phyloP scores from a whole-genome alignment of 2,329 filamentous ascomycete genomes.

The Chaetoscypha palmicola region DNA sequence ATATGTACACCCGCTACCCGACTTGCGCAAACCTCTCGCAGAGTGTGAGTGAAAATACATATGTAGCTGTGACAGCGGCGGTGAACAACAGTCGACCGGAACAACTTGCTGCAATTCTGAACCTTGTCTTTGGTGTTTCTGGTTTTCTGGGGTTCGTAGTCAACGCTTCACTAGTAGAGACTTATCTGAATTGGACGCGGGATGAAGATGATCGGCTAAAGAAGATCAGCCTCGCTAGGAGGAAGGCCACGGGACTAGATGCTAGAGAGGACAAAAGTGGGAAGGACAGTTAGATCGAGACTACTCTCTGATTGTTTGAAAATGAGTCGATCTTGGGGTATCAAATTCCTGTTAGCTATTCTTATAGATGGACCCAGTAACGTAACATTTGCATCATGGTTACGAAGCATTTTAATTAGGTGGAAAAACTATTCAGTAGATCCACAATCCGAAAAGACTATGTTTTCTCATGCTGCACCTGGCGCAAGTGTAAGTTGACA shows the following conservation, averaged over 20 bases:
- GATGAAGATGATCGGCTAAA: constrained; percentile 10
- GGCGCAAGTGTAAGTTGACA: too few relatives aligned
- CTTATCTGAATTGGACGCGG: constrained; percentile 7
- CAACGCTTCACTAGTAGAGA: constrained; percentile 3
- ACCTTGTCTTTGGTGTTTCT: constrained; percentile 7
- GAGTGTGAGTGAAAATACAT: background rate
- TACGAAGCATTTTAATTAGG: too few relatives aligned
- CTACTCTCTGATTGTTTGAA: too few relatives aligned
- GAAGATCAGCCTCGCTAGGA: constrained; percentile 5
- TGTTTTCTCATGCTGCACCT: too few relatives aligned
- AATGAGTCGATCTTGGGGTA: too few relatives aligned
- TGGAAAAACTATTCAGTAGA: too few relatives aligned
- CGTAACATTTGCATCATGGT: too few relatives aligned
- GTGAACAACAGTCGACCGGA: background rate
- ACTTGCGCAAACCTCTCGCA: constrained; percentile 1
- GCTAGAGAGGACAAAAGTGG: background rate
- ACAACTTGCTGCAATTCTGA: constrained; percentile 4
- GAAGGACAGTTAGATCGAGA: too few relatives aligned
- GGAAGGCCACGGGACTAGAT: constrained; percentile 7
- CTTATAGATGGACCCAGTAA: too few relatives aligned
- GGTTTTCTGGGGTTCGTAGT: constrained; percentile 5
- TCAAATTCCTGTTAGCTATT: too few relatives aligned
- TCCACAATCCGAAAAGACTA: too few relatives aligned
- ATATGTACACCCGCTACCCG: constrained; percentile 3
- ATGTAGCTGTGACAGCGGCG: constrained; percentile 7